A percentile compares a stretch with the other conserved stretches of the same genome.
phyloP scores from a whole-genome alignment of 169 alveolate species.

The Cystoisospora suis region DNA sequence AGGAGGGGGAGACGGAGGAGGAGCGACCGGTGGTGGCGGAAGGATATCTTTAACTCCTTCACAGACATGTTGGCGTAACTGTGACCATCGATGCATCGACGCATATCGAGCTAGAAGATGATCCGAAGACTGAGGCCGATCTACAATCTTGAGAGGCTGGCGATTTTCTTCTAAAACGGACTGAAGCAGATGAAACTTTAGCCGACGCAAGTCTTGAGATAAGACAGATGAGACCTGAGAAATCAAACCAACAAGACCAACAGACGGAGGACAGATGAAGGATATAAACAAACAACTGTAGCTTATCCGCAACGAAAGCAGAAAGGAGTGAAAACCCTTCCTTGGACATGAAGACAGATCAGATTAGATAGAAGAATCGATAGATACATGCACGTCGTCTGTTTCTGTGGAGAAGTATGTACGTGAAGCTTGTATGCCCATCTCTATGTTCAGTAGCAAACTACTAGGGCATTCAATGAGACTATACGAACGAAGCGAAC shows the following conservation, averaged over 20 bases:
- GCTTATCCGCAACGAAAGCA: background rate
- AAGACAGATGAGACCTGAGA: slow-evolving; percentile 52
- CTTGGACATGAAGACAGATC: background rate
- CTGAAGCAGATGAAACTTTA: slow-evolving; percentile 36
- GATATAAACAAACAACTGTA: background rate
- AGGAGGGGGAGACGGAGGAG: background rate
- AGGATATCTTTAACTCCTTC: slow-evolving; percentile 46
- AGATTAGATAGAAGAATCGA: too few species aligned
- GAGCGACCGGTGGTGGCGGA: background rate
- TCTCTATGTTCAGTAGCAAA: too few species aligned
- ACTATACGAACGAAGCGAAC: too few species aligned
- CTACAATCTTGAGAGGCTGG: slow-evolving; percentile 41
- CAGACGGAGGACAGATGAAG: background rate
- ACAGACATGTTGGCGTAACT: background rate
- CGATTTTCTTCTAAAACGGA: slow-evolving; percentile 50
- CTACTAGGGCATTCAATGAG: too few species aligned
- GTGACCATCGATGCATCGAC: slow-evolving; percentile 55
- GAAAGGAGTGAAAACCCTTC: background rate
- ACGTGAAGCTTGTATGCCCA: too few species aligned
- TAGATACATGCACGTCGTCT: too few species aligned
- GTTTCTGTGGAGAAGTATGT: too few species aligned
- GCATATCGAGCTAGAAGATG: slow-evolving; percentile 41
- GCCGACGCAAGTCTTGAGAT: slow-evolving; percentile 42
- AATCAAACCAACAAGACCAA: background rate
- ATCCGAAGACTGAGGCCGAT: slow-evolving; percentile 13